Conservation (phyloP, 139 green algal genomes). For the Chlorella sp. region DNA sequence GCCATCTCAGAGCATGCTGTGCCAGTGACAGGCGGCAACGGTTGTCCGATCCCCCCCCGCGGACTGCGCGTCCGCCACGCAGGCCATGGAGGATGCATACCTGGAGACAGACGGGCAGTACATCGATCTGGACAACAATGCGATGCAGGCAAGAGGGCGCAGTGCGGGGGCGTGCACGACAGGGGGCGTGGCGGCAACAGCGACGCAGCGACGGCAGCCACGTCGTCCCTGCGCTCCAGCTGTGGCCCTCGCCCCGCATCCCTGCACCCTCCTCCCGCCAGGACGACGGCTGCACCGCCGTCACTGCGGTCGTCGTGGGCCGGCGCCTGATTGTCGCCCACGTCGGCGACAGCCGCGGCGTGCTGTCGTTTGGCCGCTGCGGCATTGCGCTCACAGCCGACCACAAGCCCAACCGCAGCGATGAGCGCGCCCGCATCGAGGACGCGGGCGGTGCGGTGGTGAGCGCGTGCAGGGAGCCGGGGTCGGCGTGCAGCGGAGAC, state of each 20-base stretch:
- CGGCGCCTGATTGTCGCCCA: conserved; percentile 86
- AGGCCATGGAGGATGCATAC: conserved; percentile 10
- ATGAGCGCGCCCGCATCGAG: conserved; percentile 93
- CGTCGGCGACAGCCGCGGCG: conserved; percentile 77
- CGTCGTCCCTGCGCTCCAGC: not conserved
- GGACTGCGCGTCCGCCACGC: not conserved
- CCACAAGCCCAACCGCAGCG: conserved; percentile 94
- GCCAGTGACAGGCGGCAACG: not conserved
- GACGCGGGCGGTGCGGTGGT: conserved; percentile 86
- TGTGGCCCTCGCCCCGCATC: not conserved
- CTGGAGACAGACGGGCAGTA: conserved; percentile 16
- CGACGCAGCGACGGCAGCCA: too few species aligned
- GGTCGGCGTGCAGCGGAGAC: too few species aligned
- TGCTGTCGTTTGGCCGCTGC: conserved; percentile 9
- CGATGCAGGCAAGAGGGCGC: not conserved
- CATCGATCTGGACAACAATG: not conserved
- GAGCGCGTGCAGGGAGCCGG: conserved; percentile 94
- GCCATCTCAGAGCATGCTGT: not conserved
- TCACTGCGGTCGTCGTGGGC: conserved; percentile 53
- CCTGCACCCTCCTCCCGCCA: not conserved
- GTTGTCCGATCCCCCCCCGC: not conserved
- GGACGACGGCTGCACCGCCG: conserved; percentile 56
- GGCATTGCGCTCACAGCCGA: conserved; percentile 77
- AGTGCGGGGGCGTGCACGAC: not conserved
- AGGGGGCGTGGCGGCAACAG: not conserved